phyloP scores from a whole-genome alignment of 768 basidiomycete species.

The Phylloporus scabripes region DNA sequence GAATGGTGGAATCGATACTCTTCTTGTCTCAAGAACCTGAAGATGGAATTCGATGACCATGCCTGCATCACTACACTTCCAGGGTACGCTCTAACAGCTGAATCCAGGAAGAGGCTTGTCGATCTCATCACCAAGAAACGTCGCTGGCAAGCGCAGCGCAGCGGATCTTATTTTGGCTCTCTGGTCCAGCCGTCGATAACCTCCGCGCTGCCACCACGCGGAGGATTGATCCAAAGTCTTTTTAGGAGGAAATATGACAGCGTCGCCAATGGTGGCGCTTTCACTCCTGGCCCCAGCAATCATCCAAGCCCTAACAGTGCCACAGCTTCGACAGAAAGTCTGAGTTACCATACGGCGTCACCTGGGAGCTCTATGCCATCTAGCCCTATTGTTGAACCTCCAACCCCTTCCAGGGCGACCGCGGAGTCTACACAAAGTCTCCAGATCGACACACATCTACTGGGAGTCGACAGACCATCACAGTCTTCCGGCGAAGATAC shows the following conservation, averaged over 20 bases:
- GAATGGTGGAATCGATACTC: constrained; percentile 31
- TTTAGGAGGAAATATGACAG: background rate
- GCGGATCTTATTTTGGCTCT: constrained; percentile 12
- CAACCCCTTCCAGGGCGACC: constrained; percentile 3
- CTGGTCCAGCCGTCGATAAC: background rate
- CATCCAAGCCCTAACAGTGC: background rate
- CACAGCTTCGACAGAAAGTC: background rate
- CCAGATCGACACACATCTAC: background rate
- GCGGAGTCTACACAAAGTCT: background rate
- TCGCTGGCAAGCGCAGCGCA: constrained; percentile 5
- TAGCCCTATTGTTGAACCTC: constrained; percentile 8
- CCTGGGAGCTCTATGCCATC: constrained; percentile 3
- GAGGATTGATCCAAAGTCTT: background rate
- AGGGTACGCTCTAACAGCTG: constrained; percentile 2
- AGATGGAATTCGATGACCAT: constrained; percentile 33
- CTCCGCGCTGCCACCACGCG: background rate
- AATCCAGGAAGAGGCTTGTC: constrained; percentile 13
- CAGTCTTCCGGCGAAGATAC: constrained; percentile 3
- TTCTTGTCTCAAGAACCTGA: constrained; percentile 13
- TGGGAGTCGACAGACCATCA: background rate
- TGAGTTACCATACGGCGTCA: constrained; percentile 12
- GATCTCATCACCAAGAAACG: constrained; percentile 8
- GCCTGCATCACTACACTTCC: constrained; percentile 35
- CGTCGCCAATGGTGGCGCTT: background rate
- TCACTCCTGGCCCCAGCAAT: background rate